Percentiles rank a stretch among this genome's conserved stretches.
Conservation (phyloP, 75 land plant species). For the Ceratopteris richardii region DNA sequence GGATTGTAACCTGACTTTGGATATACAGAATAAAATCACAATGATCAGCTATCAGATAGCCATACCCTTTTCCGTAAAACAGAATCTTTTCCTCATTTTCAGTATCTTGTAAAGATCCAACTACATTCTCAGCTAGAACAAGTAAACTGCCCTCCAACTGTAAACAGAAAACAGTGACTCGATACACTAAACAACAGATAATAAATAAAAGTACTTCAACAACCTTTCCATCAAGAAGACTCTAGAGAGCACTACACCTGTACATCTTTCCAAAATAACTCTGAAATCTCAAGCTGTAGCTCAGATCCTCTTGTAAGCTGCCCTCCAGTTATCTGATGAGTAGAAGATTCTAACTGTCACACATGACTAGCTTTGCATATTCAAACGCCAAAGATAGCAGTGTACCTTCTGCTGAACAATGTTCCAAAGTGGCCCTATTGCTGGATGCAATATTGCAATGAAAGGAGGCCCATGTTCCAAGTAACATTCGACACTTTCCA, state of each 20-base stretch:
- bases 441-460: constrained; percentile 85
- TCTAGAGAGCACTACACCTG: too few species aligned
- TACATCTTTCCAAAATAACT: constrained; percentile 80
- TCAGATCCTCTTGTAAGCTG: constrained; percentile 78
- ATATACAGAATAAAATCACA: background rate
- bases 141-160: constrained; percentile 89
- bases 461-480: constrained; percentile 75
- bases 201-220: too few species aligned
- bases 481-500: constrained; percentile 64
- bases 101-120: constrained; percentile 49
- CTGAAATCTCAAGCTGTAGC: constrained; percentile 84
- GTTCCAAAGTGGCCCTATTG: constrained; percentile 92
- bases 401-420: constrained; percentile 77
- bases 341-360: background rate
- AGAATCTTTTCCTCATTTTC: constrained; percentile 42
- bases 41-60: too few species aligned
- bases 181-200: too few species aligned
- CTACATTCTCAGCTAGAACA: constrained; percentile 56
- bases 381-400: background rate
- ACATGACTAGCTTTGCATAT: background rate
- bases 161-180: background rate
- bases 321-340: constrained; percentile 69
- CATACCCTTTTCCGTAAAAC: constrained; percentile 71
- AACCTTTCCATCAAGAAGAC: too few species aligned
- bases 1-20: background rate